Evolutionary conservation across 805 yeast genomes (phyloP), one percentile per base, ranked within the genome.

Genomic region (Lachancea meyersii): DNA sequence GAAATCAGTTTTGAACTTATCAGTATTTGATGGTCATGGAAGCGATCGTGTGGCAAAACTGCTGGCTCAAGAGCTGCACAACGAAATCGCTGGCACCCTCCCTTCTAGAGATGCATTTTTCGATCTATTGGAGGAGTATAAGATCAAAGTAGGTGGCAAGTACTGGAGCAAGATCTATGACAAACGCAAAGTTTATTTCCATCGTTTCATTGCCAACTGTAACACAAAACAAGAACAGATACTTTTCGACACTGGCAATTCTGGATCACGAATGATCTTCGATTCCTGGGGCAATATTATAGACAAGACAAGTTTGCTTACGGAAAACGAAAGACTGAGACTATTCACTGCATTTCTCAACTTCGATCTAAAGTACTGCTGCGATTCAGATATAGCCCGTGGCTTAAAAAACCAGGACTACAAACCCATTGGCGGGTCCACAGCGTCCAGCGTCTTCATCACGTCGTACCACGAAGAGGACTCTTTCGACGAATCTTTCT

Each of bases 11-110:
- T 84, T 91, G 65, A 78, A 77, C 50, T 80, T 86, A 54, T 77
- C 78, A 35, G 73, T 93, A 1, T 88, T 85, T 61, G 98, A 93
- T 64, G 98, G 98, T 8, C 98, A 93, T 64, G 98, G 97, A 6
- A 95, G 96, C 18, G 72, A 70, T 19, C 80, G 80, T 41, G 86
- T 95, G 53, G 72, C 88, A 35, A 71, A 68, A 19, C 83, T 73
- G 54, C 67, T 89, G 10, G 65, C 71, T 17, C 62, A 70, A 3
- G 68, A 78, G 42, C 68, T 93, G 23, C 79, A 71, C 43, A 58
- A 56, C 50, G 71, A 61, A 53, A 76, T 75, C 57, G 95, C 79
- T 49, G 53, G 48, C 28, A 70, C 60, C 38, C 40, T 56, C 1
- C 54, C 60, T 0, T 50, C 52, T 4, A 47, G 67, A 44, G 55